These are phyloP conservation scores for Omphalea diandra DNA, from an alignment of 441 rosid species.

Conservation along the genomic window DNA sequence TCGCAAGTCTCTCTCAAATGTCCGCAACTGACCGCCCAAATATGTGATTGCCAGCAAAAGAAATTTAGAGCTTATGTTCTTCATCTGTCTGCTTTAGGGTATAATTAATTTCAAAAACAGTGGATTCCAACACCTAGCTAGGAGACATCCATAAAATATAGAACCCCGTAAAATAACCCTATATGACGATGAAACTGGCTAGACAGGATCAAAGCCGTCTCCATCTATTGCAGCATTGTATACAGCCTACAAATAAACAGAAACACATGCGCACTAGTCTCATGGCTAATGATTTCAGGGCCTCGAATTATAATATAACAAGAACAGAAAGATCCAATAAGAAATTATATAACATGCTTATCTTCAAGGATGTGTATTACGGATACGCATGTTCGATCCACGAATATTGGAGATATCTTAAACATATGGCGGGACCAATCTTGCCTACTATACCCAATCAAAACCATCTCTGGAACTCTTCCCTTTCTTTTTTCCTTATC, in stretches of 20 bases:
- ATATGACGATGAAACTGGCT: background rate
- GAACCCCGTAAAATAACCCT: slow-evolving; percentile 1
- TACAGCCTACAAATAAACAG: too few relatives aligned
- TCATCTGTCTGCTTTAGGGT: background rate
- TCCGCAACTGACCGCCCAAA: background rate
- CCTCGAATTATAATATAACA: background rate
- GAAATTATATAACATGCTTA: background rate
- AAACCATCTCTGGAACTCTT: slow-evolving; percentile 24
- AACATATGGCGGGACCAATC: slow-evolving; percentile 7
- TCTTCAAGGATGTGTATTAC: background rate
- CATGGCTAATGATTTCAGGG: background rate
- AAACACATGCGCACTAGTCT: too few relatives aligned
- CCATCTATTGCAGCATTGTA: too few relatives aligned
- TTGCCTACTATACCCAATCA: slow-evolving; percentile 15
- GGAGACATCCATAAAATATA: background rate
- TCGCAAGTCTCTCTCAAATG: slow-evolving; percentile 9
- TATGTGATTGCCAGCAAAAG: background rate
- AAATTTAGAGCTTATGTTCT: background rate
- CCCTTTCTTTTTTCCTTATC: slow-evolving; percentile 21
- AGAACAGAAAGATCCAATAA: background rate
- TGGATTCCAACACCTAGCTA: background rate
- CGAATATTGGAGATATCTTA: background rate
- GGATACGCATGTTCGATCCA: background rate
- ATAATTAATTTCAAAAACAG: too few relatives aligned
- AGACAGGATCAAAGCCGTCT: background rate